phyloP scores from a whole-genome alignment of 495 filamentous ascomycete genomes.

The Aspergillus funiculosus region DNA sequence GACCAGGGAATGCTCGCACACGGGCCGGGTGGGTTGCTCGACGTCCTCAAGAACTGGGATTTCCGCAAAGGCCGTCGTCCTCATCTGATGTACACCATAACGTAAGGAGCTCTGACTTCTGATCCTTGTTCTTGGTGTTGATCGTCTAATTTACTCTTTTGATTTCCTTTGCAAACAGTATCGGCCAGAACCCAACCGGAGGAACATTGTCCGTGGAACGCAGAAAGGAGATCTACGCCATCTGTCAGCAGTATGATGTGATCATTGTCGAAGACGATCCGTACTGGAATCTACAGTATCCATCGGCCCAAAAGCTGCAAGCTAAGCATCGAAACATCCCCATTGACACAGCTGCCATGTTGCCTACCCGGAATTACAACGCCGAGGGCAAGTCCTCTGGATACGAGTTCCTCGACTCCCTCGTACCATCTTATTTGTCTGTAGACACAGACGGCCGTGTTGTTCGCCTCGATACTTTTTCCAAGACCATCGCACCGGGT shows the following conservation, averaged over 20 bases:
- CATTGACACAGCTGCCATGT: conserved; percentile 6
- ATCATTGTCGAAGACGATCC: conserved; percentile 93
- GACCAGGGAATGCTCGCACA: conserved; percentile 63
- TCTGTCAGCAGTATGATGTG: conserved; percentile 81
- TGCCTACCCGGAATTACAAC: conserved; percentile 37
- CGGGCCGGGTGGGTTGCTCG: conserved; percentile 65
- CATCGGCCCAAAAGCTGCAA: conserved; percentile 49
- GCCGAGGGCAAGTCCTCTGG: conserved; percentile 54
- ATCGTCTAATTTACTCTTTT: conserved; percentile 9
- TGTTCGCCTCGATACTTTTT: conserved; percentile 76
- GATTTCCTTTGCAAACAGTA: conserved; percentile 39
- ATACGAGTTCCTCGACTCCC: conserved; percentile 71
- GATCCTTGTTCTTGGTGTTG: not conserved
- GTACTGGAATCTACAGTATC: conserved; percentile 93
- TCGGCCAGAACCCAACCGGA: conserved; percentile 89
- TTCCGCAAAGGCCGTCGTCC: conserved; percentile 62
- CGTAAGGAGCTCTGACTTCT: conserved; percentile 48
- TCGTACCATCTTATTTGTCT: conserved; percentile 70
- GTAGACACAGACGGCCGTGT: conserved; percentile 85
- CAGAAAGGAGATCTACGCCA: conserved; percentile 67
- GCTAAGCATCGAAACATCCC: conserved; percentile 31
- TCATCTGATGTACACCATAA: conserved; percentile 84
- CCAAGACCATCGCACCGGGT: conserved; percentile 75
- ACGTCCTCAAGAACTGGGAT: conserved; percentile 81
- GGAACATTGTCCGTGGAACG: conserved; percentile 63